These are phyloP conservation scores for Mrakiaceae sp. DNA, from an alignment of 1,284 basidiomycete genomes.

Conservation along the genomic window DNA sequence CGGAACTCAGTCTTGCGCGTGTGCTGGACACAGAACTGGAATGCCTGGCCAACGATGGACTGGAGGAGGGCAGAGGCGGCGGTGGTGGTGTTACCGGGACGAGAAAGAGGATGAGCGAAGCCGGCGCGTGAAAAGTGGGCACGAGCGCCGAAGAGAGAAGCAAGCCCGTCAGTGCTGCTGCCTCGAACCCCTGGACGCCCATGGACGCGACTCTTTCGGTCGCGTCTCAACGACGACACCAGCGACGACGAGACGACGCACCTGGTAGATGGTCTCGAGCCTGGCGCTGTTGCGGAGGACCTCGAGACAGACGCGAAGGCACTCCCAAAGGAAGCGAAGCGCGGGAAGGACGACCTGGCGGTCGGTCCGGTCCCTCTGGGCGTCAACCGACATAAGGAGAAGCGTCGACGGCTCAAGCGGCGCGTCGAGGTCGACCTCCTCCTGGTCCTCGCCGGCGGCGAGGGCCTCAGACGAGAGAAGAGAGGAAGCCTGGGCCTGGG, in stretches of 20 bases:
- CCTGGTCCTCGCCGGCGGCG: slow-evolving; percentile 38
- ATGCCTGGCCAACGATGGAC: slow-evolving; percentile 94
- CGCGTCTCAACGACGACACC: not conserved
- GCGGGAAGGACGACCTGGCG: slow-evolving; percentile 91
- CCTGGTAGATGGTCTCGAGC: slow-evolving; percentile 90
- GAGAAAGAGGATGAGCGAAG: not conserved
- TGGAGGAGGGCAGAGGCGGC: slow-evolving; percentile 29
- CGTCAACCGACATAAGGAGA: slow-evolving; percentile 28
- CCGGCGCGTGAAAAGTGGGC: not conserved
- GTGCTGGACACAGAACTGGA: slow-evolving; percentile 91
- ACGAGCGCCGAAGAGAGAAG: not conserved
- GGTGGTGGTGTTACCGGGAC: not conserved
- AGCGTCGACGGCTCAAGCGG: slow-evolving; percentile 16
- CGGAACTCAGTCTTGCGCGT: slow-evolving; percentile 96
- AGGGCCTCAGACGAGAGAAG: slow-evolving; percentile 38
- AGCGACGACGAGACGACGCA: slow-evolving; percentile 31
- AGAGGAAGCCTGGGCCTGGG: slow-evolving; percentile 49
- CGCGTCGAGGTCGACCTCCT: slow-evolving; percentile 16
- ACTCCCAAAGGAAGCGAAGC: slow-evolving; percentile 98
- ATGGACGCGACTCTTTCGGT: no score
- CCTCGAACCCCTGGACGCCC: not conserved
- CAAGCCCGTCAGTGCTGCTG: not conserved
- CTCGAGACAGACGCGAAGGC: slow-evolving; percentile 91
- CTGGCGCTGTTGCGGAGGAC: slow-evolving; percentile 95
- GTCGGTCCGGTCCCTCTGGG: slow-evolving; percentile 89